Base-by-base conservation (phyloP, 352 stramenopile species). In the Phytophthora colocasiae region DNA sequence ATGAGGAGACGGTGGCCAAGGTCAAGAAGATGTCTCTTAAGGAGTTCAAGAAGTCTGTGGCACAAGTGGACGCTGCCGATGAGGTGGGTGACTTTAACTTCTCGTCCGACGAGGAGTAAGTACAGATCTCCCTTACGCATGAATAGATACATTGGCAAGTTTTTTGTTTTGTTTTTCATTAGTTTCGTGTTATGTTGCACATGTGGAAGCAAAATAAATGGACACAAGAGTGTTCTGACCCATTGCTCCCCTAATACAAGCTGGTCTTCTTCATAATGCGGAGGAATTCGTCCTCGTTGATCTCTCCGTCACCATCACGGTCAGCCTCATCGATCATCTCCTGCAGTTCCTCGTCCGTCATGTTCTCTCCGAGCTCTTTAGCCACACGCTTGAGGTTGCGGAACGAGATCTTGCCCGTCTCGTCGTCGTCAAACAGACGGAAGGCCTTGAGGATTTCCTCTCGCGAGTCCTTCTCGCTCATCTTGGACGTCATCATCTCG, bases 291-390 rank as follows among this genome's bases (percentile, higher is more conserved):
- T 98, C 94, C 49, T 96, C 81, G 73, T 93, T 98, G 78, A 99
- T 98, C 80, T 98, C 94, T 26, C 96, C 96, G 74, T 99, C 97
- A 43, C 95, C 84, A 75, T 99, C 96, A 8, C 85, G 88, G 68
- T 99, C 96, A 22, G 97, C 97, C 49, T 98, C 85, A 68, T 99
- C 96, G 72, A 99, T 99, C 97, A 99, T 99, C 71, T 99, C 97
- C 63, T 98, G 86, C 40, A 99, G 80, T 75, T 99, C 97, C 49
- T 97, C 95, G 80, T 99, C 96, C 50, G 90, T 98, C 93, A 98
- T 98, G 63, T 96, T 98, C 82, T 99, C 96, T 29, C 97, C 97
- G 4, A 99, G 82, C 70, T 99, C 97, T 65, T 98, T 98, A 6
- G 96, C 96, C 39, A 99, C 97, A 41, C 96, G 88, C 78, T 98